Evolutionary conservation across 345 rosid species (phyloP), one percentile per base, ranked within the genome.

Genomic region (Adansonia digitata): DNA sequence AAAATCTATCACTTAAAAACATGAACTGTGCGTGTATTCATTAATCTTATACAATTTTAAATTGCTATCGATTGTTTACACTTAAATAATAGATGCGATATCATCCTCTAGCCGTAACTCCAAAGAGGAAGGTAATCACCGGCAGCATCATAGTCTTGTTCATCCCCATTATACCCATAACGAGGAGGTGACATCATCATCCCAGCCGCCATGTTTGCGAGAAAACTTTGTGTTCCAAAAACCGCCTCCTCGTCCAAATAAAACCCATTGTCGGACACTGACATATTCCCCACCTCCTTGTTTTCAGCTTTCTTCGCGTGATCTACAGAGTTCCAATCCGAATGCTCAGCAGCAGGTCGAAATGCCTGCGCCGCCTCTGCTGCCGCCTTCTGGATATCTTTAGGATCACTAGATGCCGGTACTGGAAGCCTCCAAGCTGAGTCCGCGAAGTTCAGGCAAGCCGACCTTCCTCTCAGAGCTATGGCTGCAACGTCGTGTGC

Each of bases 401-500:
- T 91, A 0, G 91, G 79, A 46, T 86, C 88, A 7, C 57, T n/a
- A 0, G 97, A 87, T 1, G 82, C 91, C 13, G 97, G 98, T 0
- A 86, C 73, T 0, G 93, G 92, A 26, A 92, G 89, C 72, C 89
- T 62, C 92, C 91, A 94, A 0, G 85, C 84, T 0, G 98, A 94
- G 81, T 94, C 98, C 0, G 97, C 97, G 35, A 91, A 94, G 82
- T 94, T 94, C 45, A 94, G 84, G 77, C 97, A 94, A 18, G 97
- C 97, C 5, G 86, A 80, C 22, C 90, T 78, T 0, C 97, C 98
- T 79, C 92, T 86, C 56, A 94, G 72, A 0, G 97, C 90, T 0
- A 92, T 74, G 8, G 88, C 97, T 1, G 98, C 98, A 74, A 94
- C 97, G 66, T 94, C 97, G 46, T 92, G 97, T 1, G 98, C 98